Evolutionary conservation across 192 early-diverging fungal species (phyloP), one percentile per base, ranked within the genome.

Genomic region (Umbelopsis sp.): DNA sequence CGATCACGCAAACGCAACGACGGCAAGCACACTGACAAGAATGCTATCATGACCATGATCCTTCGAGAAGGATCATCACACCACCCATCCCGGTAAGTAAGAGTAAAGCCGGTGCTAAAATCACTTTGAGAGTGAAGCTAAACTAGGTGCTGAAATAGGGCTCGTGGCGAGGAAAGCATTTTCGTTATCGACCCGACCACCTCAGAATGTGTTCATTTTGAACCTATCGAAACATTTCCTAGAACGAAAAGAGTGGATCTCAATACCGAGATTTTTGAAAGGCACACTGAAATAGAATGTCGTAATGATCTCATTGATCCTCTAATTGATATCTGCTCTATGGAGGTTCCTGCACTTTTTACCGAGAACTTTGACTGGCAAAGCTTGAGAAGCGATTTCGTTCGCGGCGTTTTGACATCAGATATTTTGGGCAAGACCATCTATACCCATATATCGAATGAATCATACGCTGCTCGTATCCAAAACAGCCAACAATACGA

Each of bases 341-440:
- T 93, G 6, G 94, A 95, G 64, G 94, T 96, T 5, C 91, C 94
- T 23, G 88, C 94, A 2, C 84, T 97, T 65, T 97, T 98, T 71
- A 94, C 91, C 10, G 96, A 99, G 74, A 98, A 98, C 83, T 98
- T 97, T 84, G 97, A 99, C 83, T 99, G 94, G 80, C 95, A 97
- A 78, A 88, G 91, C 61, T 84, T 97, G 51, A 87, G 95, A 22
- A 82, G 83, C 23, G 92, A 99, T 80, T 99, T 99, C 81, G 88
- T 97, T 46, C 85, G 89, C 30, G 95, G 94, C 25, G 94, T 97
- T 69, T 74, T 98, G 65, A 91, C 90, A 66, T 95, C 94, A 9
- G 94, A 97, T 69, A 80, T 97, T 64, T 78, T 96, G 44, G 86
- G 85, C 13, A 92, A 95, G 75, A 91, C 94, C 1, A 93, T 99